A percentile compares a stretch with the other conserved stretches of the same genome.
Evolutionary conservation across 2,329 filamentous ascomycete species (phyloP).

Genomic region (Teratosphaeria pseudoeucalypti): DNA sequence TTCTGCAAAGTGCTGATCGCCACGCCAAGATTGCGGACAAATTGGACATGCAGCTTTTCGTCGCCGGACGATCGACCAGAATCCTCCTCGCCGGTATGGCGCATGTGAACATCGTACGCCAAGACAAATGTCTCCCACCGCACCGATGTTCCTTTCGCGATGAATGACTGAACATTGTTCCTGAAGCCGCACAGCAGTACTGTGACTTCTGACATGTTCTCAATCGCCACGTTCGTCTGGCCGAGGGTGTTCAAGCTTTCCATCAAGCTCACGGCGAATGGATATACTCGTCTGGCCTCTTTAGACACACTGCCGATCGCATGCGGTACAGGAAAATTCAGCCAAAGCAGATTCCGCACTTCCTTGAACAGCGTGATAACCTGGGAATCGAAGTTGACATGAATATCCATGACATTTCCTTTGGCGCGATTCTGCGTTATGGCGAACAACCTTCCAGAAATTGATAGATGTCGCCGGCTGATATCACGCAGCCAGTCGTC

Average conservation of each 20-base stretch:
- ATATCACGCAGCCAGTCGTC: constrained; percentile 93
- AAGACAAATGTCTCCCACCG: constrained; percentile 98
- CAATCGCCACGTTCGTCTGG: constrained; percentile 76
- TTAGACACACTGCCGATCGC: constrained; percentile 92
- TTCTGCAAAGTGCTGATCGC: constrained; percentile 79
- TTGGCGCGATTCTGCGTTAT: constrained; percentile 82
- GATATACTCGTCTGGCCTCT: constrained; percentile 97
- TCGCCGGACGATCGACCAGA: constrained; percentile 12
- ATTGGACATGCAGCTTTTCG: constrained; percentile 63
- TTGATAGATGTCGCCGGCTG: constrained; percentile 76
- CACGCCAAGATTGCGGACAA: constrained; percentile 84
- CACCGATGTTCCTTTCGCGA: constrained; percentile 77
- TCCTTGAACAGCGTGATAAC: constrained; percentile 98
- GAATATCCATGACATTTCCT: constrained; percentile 76
- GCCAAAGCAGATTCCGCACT: constrained; percentile 89
- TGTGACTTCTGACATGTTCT: constrained; percentile 75
- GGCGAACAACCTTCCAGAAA: constrained; percentile 83
- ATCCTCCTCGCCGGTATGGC: constrained; percentile 39
- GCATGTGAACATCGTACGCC: constrained; percentile 83
- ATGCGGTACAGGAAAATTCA: constrained; percentile 89
- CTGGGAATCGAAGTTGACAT: constrained; percentile 93
- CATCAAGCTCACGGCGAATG: constrained; percentile 95
- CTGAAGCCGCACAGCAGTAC: constrained; percentile 83
- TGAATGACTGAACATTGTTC: constrained; percentile 75
- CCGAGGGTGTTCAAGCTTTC: constrained; percentile 92